Conservation (phyloP, 139 green algal species). For the Pleodorina starrii region DNA sequence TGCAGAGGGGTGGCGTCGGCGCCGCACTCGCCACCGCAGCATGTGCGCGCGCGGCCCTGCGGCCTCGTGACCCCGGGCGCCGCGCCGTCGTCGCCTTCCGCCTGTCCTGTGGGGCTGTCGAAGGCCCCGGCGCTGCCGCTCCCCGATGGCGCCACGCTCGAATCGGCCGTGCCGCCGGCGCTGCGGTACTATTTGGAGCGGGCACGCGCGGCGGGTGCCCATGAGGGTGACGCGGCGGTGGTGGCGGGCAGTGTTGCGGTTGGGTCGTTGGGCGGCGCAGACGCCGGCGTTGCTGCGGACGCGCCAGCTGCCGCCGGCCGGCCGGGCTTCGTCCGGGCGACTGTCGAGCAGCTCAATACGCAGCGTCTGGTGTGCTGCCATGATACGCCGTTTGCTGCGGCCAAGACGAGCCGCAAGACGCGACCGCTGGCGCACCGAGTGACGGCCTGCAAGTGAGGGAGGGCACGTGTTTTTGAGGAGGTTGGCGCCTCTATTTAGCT, state of each 20-base stretch:
- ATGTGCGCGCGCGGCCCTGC: neutral
- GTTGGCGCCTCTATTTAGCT: no score
- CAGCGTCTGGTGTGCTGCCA: constrained; percentile 24
- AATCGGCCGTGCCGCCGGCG: constrained; percentile 3
- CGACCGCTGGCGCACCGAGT: neutral
- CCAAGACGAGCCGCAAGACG: neutral
- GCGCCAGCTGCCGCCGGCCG: neutral
- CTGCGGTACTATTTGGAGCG: constrained; percentile 40
- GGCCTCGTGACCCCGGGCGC: neutral
- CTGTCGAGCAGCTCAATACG: constrained; percentile 34
- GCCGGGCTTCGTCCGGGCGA: constrained; percentile 17
- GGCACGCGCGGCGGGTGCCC: neutral
- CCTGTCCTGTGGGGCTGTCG: neutral
- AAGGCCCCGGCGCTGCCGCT: constrained; percentile 34
- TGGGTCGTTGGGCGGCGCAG: no score
- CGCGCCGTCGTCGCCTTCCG: neutral
- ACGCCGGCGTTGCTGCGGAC: no score
- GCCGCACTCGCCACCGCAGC: neutral
- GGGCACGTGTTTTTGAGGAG: no score
- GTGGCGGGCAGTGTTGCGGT: no score
- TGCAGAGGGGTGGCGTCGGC: neutral
- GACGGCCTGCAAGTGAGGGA: neutral
- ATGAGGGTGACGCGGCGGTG: no score
- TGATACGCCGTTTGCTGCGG: neutral
- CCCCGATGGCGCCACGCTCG: neutral